Evolutionary conservation across 371 early-diverging fungal species (phyloP).

Genomic region (Zancudomyces culisetae): DNA sequence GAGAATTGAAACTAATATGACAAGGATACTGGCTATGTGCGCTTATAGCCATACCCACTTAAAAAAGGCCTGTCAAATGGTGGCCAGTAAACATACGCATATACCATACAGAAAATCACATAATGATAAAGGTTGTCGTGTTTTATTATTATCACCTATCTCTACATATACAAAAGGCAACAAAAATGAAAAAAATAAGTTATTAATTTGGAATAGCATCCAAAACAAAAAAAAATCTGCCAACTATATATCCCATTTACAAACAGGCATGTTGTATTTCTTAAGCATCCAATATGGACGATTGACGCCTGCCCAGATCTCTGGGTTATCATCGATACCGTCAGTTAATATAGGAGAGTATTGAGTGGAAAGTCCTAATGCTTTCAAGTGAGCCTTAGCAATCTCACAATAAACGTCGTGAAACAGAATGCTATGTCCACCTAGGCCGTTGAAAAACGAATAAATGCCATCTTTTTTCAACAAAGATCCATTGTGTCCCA

Average conservation of each 20-base stretch:
- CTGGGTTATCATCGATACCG: constrained; percentile 44
- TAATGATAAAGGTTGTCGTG: no score
- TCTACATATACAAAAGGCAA: no score
- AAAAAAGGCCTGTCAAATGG: no score
- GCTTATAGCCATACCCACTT: no score
- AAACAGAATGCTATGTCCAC: constrained; percentile 82
- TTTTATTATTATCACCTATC: no score
- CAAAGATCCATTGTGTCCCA: constrained; percentile 1
- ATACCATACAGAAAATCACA: no score
- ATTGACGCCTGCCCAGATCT: constrained; percentile 75
- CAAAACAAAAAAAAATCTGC: no score
- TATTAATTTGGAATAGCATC: no score
- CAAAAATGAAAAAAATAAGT: no score
- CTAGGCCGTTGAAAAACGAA: constrained; percentile 87
- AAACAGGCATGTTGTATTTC: constrained; percentile 55
- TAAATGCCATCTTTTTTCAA: constrained; percentile 41
- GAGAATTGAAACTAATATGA: no score
- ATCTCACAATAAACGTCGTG: constrained; percentile 83
- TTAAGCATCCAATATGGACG: constrained; percentile 66
- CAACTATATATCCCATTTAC: constrained; percentile 9
- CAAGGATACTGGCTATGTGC: no score
- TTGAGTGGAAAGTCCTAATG: constrained; percentile 54
- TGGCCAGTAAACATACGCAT: no score
- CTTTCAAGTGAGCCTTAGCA: constrained; percentile 57
- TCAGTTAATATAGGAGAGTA: constrained; percentile 50